These are phyloP conservation scores for Neurospora sp. DNA, from an alignment of 495 filamentous ascomycete species.

Conservation along the genomic window DNA sequence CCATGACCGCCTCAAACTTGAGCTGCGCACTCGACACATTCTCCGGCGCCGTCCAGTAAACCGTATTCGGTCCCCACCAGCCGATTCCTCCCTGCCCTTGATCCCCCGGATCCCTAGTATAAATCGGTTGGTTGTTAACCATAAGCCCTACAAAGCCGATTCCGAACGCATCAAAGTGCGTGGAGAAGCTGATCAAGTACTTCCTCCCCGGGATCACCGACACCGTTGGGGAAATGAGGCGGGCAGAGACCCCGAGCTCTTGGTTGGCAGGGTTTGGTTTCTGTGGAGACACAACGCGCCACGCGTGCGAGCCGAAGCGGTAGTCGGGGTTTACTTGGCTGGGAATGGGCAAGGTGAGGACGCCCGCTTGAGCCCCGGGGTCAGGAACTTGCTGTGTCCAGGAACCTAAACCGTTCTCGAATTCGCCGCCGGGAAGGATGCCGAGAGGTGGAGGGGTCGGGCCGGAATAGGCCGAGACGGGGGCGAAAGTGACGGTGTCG, in stretches of 20 bases:
- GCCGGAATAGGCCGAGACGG: not conserved
- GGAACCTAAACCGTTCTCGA: not conserved
- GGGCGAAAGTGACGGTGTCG: conserved; percentile 5
- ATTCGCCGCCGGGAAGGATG: conserved; percentile 1
- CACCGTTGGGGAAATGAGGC: not conserved
- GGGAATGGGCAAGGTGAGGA: not conserved
- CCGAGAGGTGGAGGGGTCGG: not conserved
- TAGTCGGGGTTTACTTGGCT: not conserved
- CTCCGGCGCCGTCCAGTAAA: not conserved
- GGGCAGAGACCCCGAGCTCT: conserved; percentile 1
- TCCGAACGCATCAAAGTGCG: not conserved
- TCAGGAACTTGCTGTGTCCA: conserved; percentile 2
- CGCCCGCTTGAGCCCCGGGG: not conserved
- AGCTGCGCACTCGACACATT: not conserved
- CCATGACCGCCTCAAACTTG: not conserved
- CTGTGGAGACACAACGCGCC: not conserved
- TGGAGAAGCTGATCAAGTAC: conserved; percentile 2
- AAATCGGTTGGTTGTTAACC: conserved; percentile 3
- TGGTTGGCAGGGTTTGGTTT: not conserved
- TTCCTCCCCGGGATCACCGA: not conserved
- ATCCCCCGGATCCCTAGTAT: not conserved
- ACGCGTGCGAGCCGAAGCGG: not conserved
- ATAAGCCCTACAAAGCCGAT: conserved; percentile 4
- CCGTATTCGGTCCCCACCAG: not conserved
- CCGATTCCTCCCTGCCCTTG: not conserved